phyloP scores from a whole-genome alignment of 1,139 yeast genomes.

The Candida smagusa region DNA sequence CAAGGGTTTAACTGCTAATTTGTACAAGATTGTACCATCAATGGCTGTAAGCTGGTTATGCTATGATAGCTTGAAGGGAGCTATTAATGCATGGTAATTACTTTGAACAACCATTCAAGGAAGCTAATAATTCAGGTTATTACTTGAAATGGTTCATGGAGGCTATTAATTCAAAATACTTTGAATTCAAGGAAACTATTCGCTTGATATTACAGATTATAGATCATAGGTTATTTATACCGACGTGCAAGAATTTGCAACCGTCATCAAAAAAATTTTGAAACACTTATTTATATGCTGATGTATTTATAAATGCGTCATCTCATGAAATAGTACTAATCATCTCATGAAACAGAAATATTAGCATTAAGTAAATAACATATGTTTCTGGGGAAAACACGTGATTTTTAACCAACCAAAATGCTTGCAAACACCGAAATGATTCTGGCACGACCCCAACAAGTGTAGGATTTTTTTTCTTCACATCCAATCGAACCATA shows the following conservation, averaged over 20 bases:
- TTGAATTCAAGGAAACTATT: too few relatives aligned
- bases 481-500: slow-evolving; percentile 4
- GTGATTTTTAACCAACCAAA: slow-evolving; percentile 19
- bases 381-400: slow-evolving; percentile 5
- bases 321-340: too few relatives aligned
- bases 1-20: slow-evolving; percentile 83
- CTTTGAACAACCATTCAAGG: neutral
- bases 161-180: too few relatives aligned
- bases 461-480: slow-evolving; percentile 6
- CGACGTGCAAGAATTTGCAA: too few relatives aligned
- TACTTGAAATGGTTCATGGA: too few relatives aligned
- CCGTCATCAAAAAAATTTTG: too few relatives aligned
- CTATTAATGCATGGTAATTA: slow-evolving; percentile 31
- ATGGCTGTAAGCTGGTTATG: slow-evolving; percentile 95
- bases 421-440: slow-evolving; percentile 6
- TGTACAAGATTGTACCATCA: slow-evolving; percentile 87
- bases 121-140: too few relatives aligned
- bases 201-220: neutral
- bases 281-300: too few relatives aligned
- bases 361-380: too few relatives aligned
- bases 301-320: too few relatives aligned
- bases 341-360: too few relatives aligned
- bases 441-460: neutral
- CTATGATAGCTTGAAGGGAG: slow-evolving; percentile 63
- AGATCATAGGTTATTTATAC: too few relatives aligned